Base-by-base conservation (phyloP, 2,329 filamentous ascomycete species). In the Teratosphaeria destructans region DNA sequence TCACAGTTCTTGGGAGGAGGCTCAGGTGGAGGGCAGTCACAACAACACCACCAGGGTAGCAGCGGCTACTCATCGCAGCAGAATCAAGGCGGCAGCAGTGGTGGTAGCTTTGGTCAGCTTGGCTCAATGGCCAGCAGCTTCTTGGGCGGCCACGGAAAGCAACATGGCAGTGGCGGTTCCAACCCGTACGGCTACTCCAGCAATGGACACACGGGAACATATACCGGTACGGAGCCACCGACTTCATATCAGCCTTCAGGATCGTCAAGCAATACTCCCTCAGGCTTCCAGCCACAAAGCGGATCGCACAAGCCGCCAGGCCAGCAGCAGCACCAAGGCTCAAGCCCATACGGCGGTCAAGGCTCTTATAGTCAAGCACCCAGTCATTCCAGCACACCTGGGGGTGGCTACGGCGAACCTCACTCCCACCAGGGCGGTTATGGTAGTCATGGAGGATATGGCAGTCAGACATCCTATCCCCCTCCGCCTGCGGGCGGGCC, bases 111-210 rank as follows among this genome's bases (percentile, higher is more conserved):
- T n/a, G 66, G 67, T 34, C 60, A 61, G 26, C 62, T 70, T 43
- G 66, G 65, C 12, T 60, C 62, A 5, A 66, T 68, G 64, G 66
- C 68, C 19, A 66, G 65, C 59, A 67, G 63, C 54, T 69, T 72
- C 56, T 52, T 72, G 23, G 68, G 70, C 26, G 69, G 69, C 34
- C 63, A 67, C 56, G 66, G 65, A 60, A 72, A 72, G 58, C 67
- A 67, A n/a, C 66, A 68, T 32, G 63, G 64, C 52, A 59, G 62
- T 23, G 61, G 62, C 34, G 61, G 62, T 34, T 32, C 27, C 12
- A 68, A 69, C 39, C 65, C 66, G 32, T 75, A 75, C 59, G 73
- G 73, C 19, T 75, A 75, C 61, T 71, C 71, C 14, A 68, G 68
- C 49, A 71, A 67, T 49, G 64, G 63, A 16, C 63, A 65, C 35